These are phyloP conservation scores for Lepidium didymum DNA, from an alignment of 345 rosid species.

Conservation along the genomic window DNA sequence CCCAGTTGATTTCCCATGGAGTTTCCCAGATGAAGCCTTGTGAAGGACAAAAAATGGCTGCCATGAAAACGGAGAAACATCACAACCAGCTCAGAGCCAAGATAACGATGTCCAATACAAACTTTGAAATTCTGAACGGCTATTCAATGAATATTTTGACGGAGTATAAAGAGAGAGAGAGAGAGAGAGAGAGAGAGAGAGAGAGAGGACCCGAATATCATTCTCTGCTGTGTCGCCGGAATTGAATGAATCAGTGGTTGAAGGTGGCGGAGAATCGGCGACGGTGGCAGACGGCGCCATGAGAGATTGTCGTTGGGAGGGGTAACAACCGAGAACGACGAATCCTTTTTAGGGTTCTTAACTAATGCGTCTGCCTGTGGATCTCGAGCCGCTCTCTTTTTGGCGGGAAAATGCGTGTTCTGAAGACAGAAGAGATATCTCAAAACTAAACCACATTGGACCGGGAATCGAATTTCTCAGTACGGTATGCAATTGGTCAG, in stretches of 20 bases:
- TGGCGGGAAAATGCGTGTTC: slow-evolving; percentile 42
- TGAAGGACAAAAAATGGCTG: slow-evolving; percentile 71
- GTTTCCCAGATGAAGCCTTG: slow-evolving; percentile 36
- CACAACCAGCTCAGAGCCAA: not conserved
- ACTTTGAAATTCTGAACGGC: not conserved
- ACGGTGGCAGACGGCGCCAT: slow-evolving; percentile 38
- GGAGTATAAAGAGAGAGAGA: not conserved
- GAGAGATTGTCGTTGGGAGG: not conserved
- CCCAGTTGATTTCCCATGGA: slow-evolving; percentile 32
- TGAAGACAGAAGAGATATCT: not conserved
- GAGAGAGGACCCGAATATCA: slow-evolving; percentile 42
- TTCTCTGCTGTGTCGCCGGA: slow-evolving; percentile 30
- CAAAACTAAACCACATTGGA: not conserved
- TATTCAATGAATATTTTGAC: not conserved
- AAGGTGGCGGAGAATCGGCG: slow-evolving; percentile 29
- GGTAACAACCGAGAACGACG: not conserved
- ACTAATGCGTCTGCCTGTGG: not conserved
- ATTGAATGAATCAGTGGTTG: slow-evolving; percentile 20
- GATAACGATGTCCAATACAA: not conserved
- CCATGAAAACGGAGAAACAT: not conserved
- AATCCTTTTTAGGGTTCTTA: slow-evolving; percentile 19
- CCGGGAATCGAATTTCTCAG: not conserved
- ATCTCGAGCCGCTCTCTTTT: slow-evolving; percentile 16
- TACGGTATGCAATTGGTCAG: too few relatives aligned
- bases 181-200: not conserved